These are phyloP conservation scores for Sphagnurus paluster DNA, from an alignment of 1,284 basidiomycete genomes.

Conservation along the genomic window DNA sequence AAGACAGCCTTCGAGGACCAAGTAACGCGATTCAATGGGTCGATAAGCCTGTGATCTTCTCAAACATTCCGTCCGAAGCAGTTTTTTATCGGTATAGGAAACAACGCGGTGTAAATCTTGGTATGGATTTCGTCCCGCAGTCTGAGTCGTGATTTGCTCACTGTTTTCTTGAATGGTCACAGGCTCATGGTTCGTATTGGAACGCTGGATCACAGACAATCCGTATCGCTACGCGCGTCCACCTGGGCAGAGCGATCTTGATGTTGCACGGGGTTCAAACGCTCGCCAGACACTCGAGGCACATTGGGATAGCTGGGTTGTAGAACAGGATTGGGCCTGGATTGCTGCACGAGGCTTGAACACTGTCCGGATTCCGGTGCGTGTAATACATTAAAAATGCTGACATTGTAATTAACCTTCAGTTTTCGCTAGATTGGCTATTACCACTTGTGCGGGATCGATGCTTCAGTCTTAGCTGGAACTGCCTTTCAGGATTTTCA, in stretches of 20 bases:
- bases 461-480: slow-evolving; percentile 62
- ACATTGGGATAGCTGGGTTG: slow-evolving; percentile 85
- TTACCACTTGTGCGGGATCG: slow-evolving; percentile 69
- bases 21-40: not conserved
- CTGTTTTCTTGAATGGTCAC: not conserved
- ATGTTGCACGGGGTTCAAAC: slow-evolving; percentile 64
- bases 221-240: slow-evolving; percentile 55
- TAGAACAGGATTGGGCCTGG: slow-evolving; percentile 72
- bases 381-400: slow-evolving; percentile 6
- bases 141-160: not conserved
- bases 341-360: slow-evolving; percentile 77
- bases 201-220: slow-evolving; percentile 67
- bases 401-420: not conserved
- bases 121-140: slow-evolving; percentile 36
- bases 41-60: not conserved
- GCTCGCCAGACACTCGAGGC: slow-evolving; percentile 67
- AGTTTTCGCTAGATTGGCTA: slow-evolving; percentile 65
- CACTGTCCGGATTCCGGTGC: slow-evolving; percentile 79
- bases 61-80: not conserved
- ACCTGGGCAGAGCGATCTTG: slow-evolving; percentile 73
- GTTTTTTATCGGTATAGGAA: slow-evolving; percentile 14
- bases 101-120: slow-evolving; percentile 84
- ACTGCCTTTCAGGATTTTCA: slow-evolving; percentile 71
- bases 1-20: not conserved
- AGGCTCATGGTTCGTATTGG: slow-evolving; percentile 81